Conservation (phyloP, 371 early-diverging fungal genomes). For the Actinomucor elegans region DNA sequence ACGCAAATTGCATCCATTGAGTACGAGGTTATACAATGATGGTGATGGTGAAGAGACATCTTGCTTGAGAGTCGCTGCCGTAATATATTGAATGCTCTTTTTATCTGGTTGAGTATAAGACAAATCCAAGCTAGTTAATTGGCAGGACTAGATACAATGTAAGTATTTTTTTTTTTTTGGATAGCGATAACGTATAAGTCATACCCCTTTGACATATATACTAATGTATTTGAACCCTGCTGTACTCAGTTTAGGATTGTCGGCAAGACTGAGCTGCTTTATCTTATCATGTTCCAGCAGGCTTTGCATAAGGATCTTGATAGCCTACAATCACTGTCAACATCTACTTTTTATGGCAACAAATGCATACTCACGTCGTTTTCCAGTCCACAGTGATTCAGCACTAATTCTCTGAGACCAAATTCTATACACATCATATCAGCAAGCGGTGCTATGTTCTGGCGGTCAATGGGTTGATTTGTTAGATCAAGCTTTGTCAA, state of each 20-base stretch:
- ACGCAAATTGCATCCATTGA: slow-evolving; percentile 61
- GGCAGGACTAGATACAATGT: slow-evolving; percentile 18
- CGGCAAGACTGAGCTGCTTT: slow-evolving; percentile 50
- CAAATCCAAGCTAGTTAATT: slow-evolving; percentile 31
- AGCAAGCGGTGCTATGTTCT: slow-evolving; percentile 55
- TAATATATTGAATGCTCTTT: slow-evolving; percentile 53
- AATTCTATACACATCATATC: slow-evolving; percentile 62
- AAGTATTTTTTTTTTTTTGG: no score
- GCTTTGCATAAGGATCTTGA: slow-evolving; percentile 64
- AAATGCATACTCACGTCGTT: slow-evolving; percentile 49
- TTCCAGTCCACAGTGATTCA: slow-evolving; percentile 65
- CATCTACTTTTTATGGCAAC: neutral
- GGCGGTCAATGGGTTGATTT: slow-evolving; percentile 36
- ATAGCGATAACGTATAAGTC: no score
- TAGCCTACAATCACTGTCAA: slow-evolving; percentile 44
- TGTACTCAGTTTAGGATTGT: slow-evolving; percentile 56
- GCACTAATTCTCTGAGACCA: slow-evolving; percentile 50
- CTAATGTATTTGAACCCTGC: slow-evolving; percentile 68
- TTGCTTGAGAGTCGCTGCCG: slow-evolving; percentile 43
- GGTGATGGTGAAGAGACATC: slow-evolving; percentile 16
- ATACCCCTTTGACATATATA: slow-evolving; percentile 65
- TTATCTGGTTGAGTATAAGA: slow-evolving; percentile 50
- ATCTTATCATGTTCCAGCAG: slow-evolving; percentile 55
- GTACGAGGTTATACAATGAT: slow-evolving; percentile 46
- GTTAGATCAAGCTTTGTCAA: slow-evolving; percentile 52